Base-by-base conservation (phyloP, 164 flowering plant genomes). In the Nymphaea colorata region DNA sequence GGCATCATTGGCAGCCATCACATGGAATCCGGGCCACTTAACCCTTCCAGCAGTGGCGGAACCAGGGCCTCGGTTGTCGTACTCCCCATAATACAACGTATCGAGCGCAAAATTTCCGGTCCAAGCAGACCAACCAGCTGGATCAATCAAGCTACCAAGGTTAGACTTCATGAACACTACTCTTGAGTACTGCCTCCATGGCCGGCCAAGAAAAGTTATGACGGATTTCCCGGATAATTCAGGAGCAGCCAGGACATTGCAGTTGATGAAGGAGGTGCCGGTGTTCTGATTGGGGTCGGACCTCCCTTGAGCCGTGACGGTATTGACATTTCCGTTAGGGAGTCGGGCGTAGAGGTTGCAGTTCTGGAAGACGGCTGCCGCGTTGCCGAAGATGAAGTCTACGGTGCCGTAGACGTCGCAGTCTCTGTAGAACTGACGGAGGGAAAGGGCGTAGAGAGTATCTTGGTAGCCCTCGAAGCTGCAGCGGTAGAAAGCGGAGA, bases 261-360 rank as follows among this genome's bases (percentile, higher is more conserved):
- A 76, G 66, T 74, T 76, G 6, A 81, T 64, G 78, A 92, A 76
- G 0, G 95, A 88, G 43, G 87, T 85, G 0, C 95, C 96, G 0
- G 96, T 92, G 81, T 84, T 87, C 44, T 92, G 90, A 67, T 86
- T 85, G 0, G 96, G 95, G 68, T 87, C 89, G 41, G 85, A 82
- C 51, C 96, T 67, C 2, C 96, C 96, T 66, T 93, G 98, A 4
- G 98, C 96, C 1, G 98, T 93, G 80, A 80, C 80, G 2, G 87
- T 72, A 83, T 47, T 12, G 55, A 2, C 85, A 87, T 42, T 67
- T 69, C 42, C 90, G 93, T 67, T 67, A 42, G 75, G 44, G 0
- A 87, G 88, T 41, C 66, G 69, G 6, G 88, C 84, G 45, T 79
- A 83, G 14, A 86, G 64, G 25, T 75, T 82, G 72, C 86, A 76